Percentiles rank a stretch among this genome's conserved stretches.
Evolutionary conservation across 768 basidiomycete species (phyloP).

Genomic region (Pleurotus giganteus): DNA sequence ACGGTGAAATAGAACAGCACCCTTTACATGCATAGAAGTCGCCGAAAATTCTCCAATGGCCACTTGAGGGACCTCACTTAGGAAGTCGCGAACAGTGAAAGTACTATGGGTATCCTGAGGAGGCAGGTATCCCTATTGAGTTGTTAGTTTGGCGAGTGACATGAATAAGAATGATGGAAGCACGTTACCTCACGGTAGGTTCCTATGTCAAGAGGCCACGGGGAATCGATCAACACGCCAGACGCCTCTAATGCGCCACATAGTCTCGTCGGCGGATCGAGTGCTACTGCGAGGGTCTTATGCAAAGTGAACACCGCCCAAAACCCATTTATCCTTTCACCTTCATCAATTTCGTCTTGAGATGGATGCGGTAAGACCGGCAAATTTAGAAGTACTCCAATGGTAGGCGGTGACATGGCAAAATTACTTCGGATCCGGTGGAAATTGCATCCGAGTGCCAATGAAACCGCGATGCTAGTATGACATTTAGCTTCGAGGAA

Average conservation of each 20-base stretch:
- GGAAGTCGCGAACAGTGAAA: slow-evolving; percentile 49
- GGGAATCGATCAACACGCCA: slow-evolving; percentile 47
- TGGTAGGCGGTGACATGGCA: slow-evolving; percentile 31
- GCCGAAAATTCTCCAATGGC: slow-evolving; percentile 33
- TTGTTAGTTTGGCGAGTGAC: slow-evolving; percentile 12
- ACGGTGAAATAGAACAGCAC: slow-evolving; percentile 56
- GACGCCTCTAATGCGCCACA: slow-evolving; percentile 53
- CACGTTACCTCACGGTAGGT: slow-evolving; percentile 36
- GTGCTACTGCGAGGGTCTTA: slow-evolving; percentile 52
- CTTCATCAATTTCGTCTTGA: slow-evolving; percentile 52
- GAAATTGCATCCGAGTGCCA: slow-evolving; percentile 47
- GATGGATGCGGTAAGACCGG: slow-evolving; percentile 30
- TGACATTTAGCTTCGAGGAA: slow-evolving; percentile 61
- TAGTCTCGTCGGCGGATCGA: slow-evolving; percentile 51
- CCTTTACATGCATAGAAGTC: slow-evolving; percentile 47
- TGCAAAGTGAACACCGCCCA: slow-evolving; percentile 63
- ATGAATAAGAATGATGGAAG: neutral
- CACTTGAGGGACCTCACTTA: slow-evolving; percentile 33
- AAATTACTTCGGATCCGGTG: slow-evolving; percentile 44
- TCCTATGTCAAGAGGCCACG: slow-evolving; percentile 47
- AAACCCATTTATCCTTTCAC: slow-evolving; percentile 67
- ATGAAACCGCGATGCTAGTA: slow-evolving; percentile 48
- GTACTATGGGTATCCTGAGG: slow-evolving; percentile 41
- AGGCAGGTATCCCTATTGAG: slow-evolving; percentile 37
- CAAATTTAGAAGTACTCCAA: slow-evolving; percentile 38